Conservation (phyloP, 2,329 filamentous ascomycete genomes). For the Pseudocercospora eumusae region DNA sequence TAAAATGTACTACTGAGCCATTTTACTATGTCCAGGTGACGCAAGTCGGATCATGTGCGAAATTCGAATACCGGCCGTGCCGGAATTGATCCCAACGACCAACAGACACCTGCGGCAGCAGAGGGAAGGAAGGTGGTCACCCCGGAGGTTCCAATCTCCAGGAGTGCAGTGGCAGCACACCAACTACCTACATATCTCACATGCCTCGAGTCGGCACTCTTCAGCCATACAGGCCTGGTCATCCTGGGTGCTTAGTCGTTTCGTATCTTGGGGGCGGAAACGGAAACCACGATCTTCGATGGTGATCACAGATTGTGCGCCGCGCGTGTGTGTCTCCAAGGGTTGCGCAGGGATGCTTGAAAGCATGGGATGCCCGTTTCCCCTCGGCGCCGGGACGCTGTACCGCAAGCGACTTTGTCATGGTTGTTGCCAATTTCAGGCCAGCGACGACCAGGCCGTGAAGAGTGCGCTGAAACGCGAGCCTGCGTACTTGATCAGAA, state of each 20-base stretch:
- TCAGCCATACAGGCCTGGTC: neutral
- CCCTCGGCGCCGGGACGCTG: conserved; percentile 2
- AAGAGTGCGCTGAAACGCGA: neutral
- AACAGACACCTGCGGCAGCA: neutral
- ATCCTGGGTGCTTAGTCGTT: neutral
- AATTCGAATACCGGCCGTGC: neutral
- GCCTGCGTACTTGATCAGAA: neutral
- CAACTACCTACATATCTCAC: neutral
- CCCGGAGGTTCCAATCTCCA: neutral
- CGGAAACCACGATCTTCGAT: neutral
- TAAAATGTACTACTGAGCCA: no score
- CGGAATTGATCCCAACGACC: neutral
- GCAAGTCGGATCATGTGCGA: neutral
- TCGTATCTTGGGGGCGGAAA: neutral
- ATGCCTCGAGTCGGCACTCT: neutral
- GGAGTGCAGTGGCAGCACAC: neutral
- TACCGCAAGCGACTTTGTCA: conserved; percentile 6
- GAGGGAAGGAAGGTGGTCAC: neutral
- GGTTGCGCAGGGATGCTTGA: neutral
- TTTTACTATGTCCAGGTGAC: neutral
- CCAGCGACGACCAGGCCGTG: neutral
- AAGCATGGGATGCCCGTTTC: neutral
- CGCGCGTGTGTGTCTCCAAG: neutral
- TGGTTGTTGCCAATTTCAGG: conserved; percentile 3
- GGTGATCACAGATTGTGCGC: conserved; percentile 2